Base-by-base conservation (phyloP, 192 early-diverging fungal genomes). In the Coemansia sp. region DNA sequence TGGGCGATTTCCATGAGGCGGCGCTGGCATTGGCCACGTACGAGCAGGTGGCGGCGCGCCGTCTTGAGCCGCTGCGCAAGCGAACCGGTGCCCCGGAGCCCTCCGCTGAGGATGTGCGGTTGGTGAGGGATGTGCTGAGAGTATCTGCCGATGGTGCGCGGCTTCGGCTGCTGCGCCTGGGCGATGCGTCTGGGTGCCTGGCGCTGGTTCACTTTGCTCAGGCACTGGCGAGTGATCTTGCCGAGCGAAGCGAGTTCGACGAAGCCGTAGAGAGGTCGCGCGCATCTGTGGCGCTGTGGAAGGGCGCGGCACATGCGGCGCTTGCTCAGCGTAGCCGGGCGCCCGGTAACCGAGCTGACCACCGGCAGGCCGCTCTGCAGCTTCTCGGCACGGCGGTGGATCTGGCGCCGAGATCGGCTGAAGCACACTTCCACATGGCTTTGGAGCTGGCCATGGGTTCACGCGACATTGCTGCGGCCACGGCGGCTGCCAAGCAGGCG, bases 1-100 rank as follows among this genome's bases (percentile, higher is more conserved):
- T 82, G 5, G 88, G 88, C 32, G 83, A 88, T 46, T 88, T 83
- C 59, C 81, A 85, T 40, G 88, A 91, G 66, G 88, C 87, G 0
- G 75, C 81, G n/a, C 58, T 85, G 48, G 87, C 83, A 18, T 47
- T 91, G 4, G 56, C 66, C 24, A 72, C 86, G 1, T 91, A 91
- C 53, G 48, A 80, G 41, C 53, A 73, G 29, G 57, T 87, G 59
- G 76, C 78, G 15, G 78, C 72, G 27, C 66, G 77, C 5, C 72
- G 76, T 14, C 38, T 79, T 41, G 60, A 70, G 43, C 40, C 51
- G 5, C 49, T 64, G 33, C 49, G 62, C 32, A 63, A 64, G 54
- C 45, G 45, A 2, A 14, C 60, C 5, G 37, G 15, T 9, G 54
- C 57, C 26, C 33, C 59, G 18, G 46, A 32, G 46, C 46, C 52